These are phyloP conservation scores for Fusarium paranaense DNA, from an alignment of 2,329 filamentous ascomycete species.

Conservation along the genomic window DNA sequence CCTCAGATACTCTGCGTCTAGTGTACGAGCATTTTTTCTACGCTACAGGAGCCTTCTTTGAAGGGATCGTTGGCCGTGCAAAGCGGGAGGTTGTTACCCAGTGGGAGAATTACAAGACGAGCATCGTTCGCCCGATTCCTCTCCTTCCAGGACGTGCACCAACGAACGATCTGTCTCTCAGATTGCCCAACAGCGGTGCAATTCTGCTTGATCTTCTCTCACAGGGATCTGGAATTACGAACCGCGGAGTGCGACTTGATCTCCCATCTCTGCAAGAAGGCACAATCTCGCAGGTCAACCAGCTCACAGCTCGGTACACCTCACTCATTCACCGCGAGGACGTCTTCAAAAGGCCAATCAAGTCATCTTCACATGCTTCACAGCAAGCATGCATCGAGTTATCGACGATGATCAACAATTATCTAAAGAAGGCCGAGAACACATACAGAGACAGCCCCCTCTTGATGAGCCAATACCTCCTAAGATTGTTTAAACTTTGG, in stretches of 20 bases:
- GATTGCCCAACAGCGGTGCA: slow-evolving; percentile 54
- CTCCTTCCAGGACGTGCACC: slow-evolving; percentile 53
- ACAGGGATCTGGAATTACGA: slow-evolving; percentile 40
- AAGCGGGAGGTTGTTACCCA: slow-evolving; percentile 45
- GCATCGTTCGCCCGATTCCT: slow-evolving; percentile 53
- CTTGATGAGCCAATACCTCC: slow-evolving; percentile 49
- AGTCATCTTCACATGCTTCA: background rate
- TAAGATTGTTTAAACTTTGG: slow-evolving; percentile 70
- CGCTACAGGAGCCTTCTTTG: background rate
- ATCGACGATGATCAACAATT: background rate
- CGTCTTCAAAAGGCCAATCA: background rate
- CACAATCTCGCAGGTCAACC: slow-evolving; percentile 22
- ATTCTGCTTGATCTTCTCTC: background rate
- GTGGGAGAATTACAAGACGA: slow-evolving; percentile 56
- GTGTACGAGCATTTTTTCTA: slow-evolving; percentile 18
- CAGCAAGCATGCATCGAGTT: background rate
- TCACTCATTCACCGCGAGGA: slow-evolving; percentile 7
- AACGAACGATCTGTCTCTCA: slow-evolving; percentile 47
- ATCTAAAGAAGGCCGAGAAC: slow-evolving; percentile 10
- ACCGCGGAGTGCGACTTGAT: background rate
- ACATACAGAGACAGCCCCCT: slow-evolving; percentile 49
- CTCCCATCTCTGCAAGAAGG: slow-evolving; percentile 9
- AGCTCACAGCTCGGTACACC: slow-evolving; percentile 4
- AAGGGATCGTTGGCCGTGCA: background rate
- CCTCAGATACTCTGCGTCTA: background rate